Evolutionary conservation across 768 basidiomycete genomes (phyloP).

Genomic region (Hericium rajendrae): DNA sequence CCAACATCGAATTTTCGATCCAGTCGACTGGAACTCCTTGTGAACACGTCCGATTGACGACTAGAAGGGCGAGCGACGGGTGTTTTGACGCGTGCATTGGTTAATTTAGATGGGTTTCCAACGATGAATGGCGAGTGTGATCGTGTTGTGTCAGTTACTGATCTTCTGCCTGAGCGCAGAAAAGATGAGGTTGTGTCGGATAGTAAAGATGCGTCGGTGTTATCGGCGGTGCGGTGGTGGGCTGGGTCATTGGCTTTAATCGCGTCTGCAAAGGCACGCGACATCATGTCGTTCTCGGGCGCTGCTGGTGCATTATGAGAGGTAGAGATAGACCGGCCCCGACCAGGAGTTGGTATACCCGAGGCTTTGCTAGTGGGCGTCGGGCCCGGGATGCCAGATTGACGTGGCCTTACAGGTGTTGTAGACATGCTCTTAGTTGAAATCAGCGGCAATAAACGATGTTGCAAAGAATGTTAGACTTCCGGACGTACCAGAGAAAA

Average conservation of each 20-base stretch:
- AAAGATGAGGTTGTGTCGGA: slow-evolving; percentile 30
- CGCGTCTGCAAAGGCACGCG: slow-evolving; percentile 70
- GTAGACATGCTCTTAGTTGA: slow-evolving; percentile 24
- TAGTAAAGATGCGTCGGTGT: slow-evolving; percentile 32
- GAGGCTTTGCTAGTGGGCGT: slow-evolving; percentile 24
- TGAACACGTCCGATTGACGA: slow-evolving; percentile 53
- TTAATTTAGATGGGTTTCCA: slow-evolving; percentile 23
- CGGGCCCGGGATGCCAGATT: slow-evolving; percentile 38
- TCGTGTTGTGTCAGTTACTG: slow-evolving; percentile 38
- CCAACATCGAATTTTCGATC: slow-evolving; percentile 54
- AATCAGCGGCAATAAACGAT: neutral
- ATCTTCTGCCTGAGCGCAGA: slow-evolving; percentile 30
- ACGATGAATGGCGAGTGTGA: slow-evolving; percentile 47
- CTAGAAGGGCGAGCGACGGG: slow-evolving; percentile 52
- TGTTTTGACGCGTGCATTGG: slow-evolving; percentile 34
- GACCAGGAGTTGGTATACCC: slow-evolving; percentile 62
- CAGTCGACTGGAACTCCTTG: slow-evolving; percentile 36
- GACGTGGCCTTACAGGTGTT: slow-evolving; percentile 34
- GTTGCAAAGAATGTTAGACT: neutral
- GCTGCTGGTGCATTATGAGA: slow-evolving; percentile 24
- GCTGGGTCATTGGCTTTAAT: slow-evolving; percentile 76
- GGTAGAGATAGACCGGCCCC: slow-evolving; percentile 54
- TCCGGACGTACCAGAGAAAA: too few relatives aligned
- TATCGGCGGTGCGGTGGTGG: slow-evolving; percentile 39
- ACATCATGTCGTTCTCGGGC: slow-evolving; percentile 47